A percentile compares a stretch with the other conserved stretches of the same genome.
phyloP scores from a whole-genome alignment of 129 eudicot genomes.

The Escallonia rubra region DNA sequence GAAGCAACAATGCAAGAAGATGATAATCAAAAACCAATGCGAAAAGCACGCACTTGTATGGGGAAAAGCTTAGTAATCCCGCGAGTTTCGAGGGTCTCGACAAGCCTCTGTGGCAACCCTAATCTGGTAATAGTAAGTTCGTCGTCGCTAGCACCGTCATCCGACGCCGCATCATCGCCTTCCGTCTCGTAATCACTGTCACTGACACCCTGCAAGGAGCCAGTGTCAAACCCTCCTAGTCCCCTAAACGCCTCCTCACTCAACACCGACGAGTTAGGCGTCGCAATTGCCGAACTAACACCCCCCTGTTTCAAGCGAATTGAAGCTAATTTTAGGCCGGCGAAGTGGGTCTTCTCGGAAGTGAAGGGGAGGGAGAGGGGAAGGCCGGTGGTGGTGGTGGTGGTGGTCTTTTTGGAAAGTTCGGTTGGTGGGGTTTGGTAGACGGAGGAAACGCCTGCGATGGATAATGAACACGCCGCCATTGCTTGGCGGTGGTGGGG shows the following conservation, averaged over 20 bases:
- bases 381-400: conserved; percentile 14
- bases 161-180: conserved; percentile 14
- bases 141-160: conserved; percentile 28
- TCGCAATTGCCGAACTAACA: conserved; percentile 51
- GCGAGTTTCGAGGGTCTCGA: conserved; percentile 55
- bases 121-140: conserved; percentile 59
- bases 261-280: conserved; percentile 75
- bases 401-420: conserved; percentile 30
- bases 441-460: conserved; percentile 60
- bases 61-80: conserved; percentile 86
- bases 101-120: conserved; percentile 85
- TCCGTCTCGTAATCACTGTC: conserved; percentile 26
- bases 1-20: neutral
- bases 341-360: conserved; percentile 31
- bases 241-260: conserved; percentile 94
- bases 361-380: conserved; percentile 35
- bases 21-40: neutral
- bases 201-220: conserved; percentile 28
- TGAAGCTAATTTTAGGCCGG: conserved; percentile 9
- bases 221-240: conserved; percentile 51
- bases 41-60: conserved; percentile 54
- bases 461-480: conserved; percentile 75
- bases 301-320: conserved; percentile 12
- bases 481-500: conserved; percentile 26
- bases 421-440: conserved; percentile 63